Percentiles rank a stretch among this genome's conserved stretches.
These are phyloP conservation scores for Adansonia madagascariensis DNA, from an alignment of 441 rosid genomes.

Conservation along the genomic window DNA sequence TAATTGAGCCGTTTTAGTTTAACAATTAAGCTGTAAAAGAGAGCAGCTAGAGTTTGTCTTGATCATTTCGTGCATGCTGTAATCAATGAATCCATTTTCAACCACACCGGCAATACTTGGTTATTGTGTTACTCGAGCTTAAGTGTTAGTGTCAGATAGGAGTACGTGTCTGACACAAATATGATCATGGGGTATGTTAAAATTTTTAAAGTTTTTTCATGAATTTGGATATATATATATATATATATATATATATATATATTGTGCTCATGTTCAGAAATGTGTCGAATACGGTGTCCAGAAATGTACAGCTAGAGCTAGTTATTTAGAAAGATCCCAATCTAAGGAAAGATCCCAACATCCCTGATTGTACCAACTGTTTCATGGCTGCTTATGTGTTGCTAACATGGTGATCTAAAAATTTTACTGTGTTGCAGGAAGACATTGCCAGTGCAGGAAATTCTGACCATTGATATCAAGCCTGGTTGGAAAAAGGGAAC, in stretches of 20 bases:
- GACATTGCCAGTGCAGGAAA: slow-evolving; percentile 68
- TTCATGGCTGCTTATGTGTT: not conserved
- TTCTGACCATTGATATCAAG: slow-evolving; percentile 67
- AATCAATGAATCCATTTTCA: too few relatives aligned
- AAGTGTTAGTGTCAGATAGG: too few relatives aligned
- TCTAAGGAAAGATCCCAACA: not conserved
- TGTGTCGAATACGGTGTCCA: too few relatives aligned
- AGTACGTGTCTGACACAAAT: too few relatives aligned
- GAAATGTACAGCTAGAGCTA: too few relatives aligned
- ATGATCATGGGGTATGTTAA: too few relatives aligned
- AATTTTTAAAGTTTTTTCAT: too few relatives aligned
- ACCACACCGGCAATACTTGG: too few relatives aligned
- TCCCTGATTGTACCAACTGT: not conserved
- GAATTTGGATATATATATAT: too few relatives aligned
- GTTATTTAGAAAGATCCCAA: not conserved
- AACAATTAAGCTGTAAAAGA: not conserved
- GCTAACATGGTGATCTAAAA: not conserved
- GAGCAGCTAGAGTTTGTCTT: not conserved
- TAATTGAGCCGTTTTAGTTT: not conserved
- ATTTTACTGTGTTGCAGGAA: slow-evolving; percentile 47
- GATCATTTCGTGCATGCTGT: not conserved
- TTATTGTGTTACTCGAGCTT: too few relatives aligned
- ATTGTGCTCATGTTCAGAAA: too few relatives aligned
- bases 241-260: too few relatives aligned
- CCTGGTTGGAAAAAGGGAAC: slow-evolving; percentile 93